Evolutionary conservation across 75 land plant species (phyloP).

Genomic region (Gnetum montanum): DNA sequence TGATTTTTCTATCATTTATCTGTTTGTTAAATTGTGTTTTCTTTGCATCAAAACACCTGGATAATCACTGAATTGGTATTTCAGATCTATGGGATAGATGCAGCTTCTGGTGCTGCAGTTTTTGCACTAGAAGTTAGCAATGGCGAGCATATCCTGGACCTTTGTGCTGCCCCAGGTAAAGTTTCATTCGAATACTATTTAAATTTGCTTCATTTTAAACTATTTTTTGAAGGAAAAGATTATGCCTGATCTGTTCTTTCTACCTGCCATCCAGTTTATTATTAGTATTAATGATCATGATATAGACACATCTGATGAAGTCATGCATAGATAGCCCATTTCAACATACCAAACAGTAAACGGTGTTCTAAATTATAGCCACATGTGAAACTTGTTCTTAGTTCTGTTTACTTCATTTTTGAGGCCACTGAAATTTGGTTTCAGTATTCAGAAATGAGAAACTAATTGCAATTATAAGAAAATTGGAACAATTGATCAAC

Average conservation of each 20-base stretch:
- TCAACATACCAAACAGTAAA: background rate
- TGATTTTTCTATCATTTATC: background rate
- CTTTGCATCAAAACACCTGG: background rate
- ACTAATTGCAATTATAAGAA: no score
- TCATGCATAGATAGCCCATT: background rate
- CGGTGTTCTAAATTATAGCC: no score
- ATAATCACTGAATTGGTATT: no score
- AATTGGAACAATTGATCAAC: no score
- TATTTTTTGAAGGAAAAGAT: background rate
- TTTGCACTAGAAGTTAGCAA: constrained; percentile 44
- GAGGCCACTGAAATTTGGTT: no score
- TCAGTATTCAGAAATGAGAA: no score
- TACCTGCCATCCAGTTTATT: background rate
- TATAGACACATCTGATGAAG: no score
- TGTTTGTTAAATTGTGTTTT: background rate
- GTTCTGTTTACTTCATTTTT: no score
- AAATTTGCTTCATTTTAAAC: background rate
- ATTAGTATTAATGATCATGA: background rate
- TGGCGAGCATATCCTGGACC: constrained; percentile 94
- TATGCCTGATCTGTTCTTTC: background rate
- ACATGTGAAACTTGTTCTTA: no score
- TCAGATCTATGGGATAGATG: constrained; percentile 97
- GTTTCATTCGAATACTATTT: background rate
- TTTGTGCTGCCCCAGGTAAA: constrained; percentile 97
- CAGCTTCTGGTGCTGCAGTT: constrained; percentile 99